phyloP scores from a whole-genome alignment of 805 yeast species.

The Komagataella pastoris region DNA sequence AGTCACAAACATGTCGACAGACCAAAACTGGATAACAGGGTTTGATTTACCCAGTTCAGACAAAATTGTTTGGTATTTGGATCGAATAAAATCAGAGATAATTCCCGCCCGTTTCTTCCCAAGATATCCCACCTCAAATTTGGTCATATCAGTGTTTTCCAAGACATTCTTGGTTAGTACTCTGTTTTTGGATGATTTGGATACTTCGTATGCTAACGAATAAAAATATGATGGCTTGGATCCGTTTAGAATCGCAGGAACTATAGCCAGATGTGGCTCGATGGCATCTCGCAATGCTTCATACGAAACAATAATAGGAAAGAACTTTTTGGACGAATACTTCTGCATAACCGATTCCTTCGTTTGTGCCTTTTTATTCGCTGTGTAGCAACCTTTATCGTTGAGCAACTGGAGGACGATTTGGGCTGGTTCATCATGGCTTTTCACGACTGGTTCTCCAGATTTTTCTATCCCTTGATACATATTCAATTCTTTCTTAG shows the following conservation, averaged over 20 bases:
- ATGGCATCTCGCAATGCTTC: slow-evolving; percentile 16
- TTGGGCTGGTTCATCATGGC: background rate
- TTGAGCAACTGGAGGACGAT: background rate
- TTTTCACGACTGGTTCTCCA: background rate
- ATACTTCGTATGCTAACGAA: slow-evolving; percentile 29
- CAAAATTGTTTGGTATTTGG: slow-evolving; percentile 18
- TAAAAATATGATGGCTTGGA: slow-evolving; percentile 33
- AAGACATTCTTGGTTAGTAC: slow-evolving; percentile 34
- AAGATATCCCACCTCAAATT: slow-evolving; percentile 43
- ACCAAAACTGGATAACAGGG: slow-evolving; percentile 47
- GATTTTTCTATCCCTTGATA: background rate
- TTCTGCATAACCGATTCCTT: background rate
- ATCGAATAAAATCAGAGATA: slow-evolving; percentile 30
- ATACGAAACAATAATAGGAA: slow-evolving; percentile 14
- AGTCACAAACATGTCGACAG: slow-evolving; percentile 36
- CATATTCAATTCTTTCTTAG: background rate
- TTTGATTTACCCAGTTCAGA: slow-evolving; percentile 16
- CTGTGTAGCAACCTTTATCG: background rate
- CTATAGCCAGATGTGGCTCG: slow-evolving; percentile 16
- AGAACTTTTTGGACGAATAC: slow-evolving; percentile 4
- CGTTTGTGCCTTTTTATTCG: background rate
- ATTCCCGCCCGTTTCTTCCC: slow-evolving; percentile 45
- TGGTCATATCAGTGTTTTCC: slow-evolving; percentile 27
- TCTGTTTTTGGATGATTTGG: slow-evolving; percentile 22
- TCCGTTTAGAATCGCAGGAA: slow-evolving; percentile 31